A percentile compares a stretch with the other conserved stretches of the same genome.
These are phyloP conservation scores for Allomyces macrogynus DNA, from an alignment of 192 early-diverging fungal genomes.

Conservation along the genomic window DNA sequence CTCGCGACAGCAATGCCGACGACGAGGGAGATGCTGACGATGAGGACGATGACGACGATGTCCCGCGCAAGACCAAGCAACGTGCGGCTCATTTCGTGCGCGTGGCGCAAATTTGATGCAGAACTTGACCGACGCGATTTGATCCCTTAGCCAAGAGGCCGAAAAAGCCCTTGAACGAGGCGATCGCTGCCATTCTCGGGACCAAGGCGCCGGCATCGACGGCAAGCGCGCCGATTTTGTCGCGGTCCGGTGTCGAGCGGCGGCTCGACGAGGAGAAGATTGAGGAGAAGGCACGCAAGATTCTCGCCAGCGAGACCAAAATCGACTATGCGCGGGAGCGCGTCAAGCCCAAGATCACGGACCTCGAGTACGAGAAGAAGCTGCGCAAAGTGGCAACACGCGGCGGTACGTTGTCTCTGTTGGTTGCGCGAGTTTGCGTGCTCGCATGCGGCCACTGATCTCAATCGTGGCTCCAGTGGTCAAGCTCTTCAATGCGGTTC, in stretches of 20 bases:
- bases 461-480: neutral
- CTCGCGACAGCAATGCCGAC: neutral
- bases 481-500: neutral
- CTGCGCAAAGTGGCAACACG: conserved; percentile 74
- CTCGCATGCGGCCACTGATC: neutral
- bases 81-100: neutral
- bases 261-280: conserved; percentile 65
- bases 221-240: neutral
- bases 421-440: neutral
- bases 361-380: conserved; percentile 70
- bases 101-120: neutral
- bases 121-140: neutral
- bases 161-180: neutral
- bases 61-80: neutral
- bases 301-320: conserved; percentile 51
- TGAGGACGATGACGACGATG: neutral
- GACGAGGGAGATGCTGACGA: neutral
- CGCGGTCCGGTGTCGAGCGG: conserved; percentile 34
- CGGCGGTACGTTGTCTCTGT: conserved; percentile 37
- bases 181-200: neutral
- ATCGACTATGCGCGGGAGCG: conserved; percentile 39
- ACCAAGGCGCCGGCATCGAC: neutral
- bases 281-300: conserved; percentile 61
- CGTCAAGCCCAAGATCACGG: conserved; percentile 49
- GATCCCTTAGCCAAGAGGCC: neutral